Evolutionary conservation across 352 stramenopile species (phyloP), one percentile per base, ranked within the genome.

Genomic region (Globisporangium middletonii): DNA sequence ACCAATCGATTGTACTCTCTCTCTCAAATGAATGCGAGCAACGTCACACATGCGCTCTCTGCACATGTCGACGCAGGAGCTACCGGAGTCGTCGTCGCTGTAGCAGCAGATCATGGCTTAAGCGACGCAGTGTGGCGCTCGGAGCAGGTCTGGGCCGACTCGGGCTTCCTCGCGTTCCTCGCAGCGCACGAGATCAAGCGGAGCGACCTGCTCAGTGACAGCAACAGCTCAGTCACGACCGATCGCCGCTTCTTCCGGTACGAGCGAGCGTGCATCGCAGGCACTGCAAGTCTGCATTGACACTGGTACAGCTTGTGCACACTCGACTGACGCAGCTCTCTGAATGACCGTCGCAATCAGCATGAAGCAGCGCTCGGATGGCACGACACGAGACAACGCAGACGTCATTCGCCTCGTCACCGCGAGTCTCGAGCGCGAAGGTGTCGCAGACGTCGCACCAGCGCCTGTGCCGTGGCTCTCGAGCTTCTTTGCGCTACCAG

Each of bases 211-310:
- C 23, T 86, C 5, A 69, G 38, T 1, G 23, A 54, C 9, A 55
- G 38, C 28, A 66, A 63, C 15, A 28, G 28, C 13, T 60, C 65
- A 18, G 53, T 50, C 49, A 60, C 62, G 6, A 62, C 65, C 4
- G 68, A 73, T 44, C 64, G 64, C 42, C 77, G 82, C 54, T 92
- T 84, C 57, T 86, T 92, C 57, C 68, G 82, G 81, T 88, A 38
- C 33, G 33, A 38, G 63, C 45, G 50, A 45, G 45, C 5, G 0
- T 9, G 11, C 12, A 59, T 51, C 16, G 23, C 11, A 23, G 23
- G n/a, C n/a, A 5, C 13, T 55, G 19, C n/a, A 8, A 41, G 12
- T 58, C 8, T 26, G 50, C 13, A 23, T 33, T 3, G 2, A 2
- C 6, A 2, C 23, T 13, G 41, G 3, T 46, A 23, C 42, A 3